These are phyloP conservation scores for Phanerochaete sordida DNA, from an alignment of 768 basidiomycete genomes.

Conservation along the genomic window DNA sequence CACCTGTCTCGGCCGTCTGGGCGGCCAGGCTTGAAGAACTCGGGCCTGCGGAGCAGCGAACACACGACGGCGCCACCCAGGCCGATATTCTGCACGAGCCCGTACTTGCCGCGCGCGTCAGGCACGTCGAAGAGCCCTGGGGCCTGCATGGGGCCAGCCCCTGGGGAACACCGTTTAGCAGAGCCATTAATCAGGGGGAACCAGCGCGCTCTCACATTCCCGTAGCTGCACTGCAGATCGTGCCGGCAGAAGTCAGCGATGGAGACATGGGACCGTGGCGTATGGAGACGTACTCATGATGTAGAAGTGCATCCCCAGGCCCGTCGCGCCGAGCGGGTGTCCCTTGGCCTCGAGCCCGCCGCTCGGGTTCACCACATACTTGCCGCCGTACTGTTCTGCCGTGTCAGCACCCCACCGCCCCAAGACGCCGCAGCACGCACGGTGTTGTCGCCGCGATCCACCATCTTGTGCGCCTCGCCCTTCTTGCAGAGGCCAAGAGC, in stretches of 20 bases:
- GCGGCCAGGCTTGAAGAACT: constrained; percentile 69
- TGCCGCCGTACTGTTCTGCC: constrained; percentile 81
- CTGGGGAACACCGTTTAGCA: constrained; percentile 28
- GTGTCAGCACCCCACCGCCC: too few relatives aligned
- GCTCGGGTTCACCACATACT: constrained; percentile 81
- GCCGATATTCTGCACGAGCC: constrained; percentile 81
- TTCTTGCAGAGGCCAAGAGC: constrained; percentile 68
- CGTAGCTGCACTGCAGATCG: constrained; percentile 63
- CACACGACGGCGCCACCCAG: constrained; percentile 80
- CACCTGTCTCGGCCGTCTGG: constrained; percentile 65
- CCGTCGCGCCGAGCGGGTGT: constrained; percentile 81
- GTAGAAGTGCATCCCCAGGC: constrained; percentile 85
- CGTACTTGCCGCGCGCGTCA: constrained; percentile 73
- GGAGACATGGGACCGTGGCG: background rate
- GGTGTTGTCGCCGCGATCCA: constrained; percentile 76
- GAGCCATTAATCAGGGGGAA: background rate
- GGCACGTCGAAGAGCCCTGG: constrained; percentile 58
- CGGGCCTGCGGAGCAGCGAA: constrained; percentile 70
- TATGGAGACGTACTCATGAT: constrained; percentile 55
- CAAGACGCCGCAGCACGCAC: too few relatives aligned
- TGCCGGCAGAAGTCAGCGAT: background rate
- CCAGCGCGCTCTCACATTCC: constrained; percentile 42
- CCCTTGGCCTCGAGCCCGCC: constrained; percentile 90
- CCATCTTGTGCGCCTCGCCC: constrained; percentile 69
- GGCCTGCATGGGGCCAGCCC: constrained; percentile 85